Evolutionary conservation across 2,329 filamentous ascomycete genomes (phyloP), one percentile per base, ranked within the genome.

Genomic region (Aureobasidium sp.): DNA sequence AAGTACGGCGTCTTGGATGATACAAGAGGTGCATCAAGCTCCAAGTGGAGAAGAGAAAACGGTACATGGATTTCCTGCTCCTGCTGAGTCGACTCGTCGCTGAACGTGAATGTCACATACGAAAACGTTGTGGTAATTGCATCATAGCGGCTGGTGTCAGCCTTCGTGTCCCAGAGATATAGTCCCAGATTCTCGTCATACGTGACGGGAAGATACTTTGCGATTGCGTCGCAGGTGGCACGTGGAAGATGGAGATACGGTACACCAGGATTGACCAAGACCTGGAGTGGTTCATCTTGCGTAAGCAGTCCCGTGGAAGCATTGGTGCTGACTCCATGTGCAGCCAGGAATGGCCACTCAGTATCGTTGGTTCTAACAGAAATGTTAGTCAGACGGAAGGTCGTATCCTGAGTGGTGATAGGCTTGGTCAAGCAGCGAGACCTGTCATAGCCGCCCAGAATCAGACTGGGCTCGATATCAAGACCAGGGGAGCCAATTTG

Each of bases 251-350:
- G 41, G 3, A 61, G 5, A 17, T 61, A 61, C 11, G 57, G 57
- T 2, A 61, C 57, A 31, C 57, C 57, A 12, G 57, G 57, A 22
- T 61, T 61, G 15, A 45, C 36, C 27, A 61, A 7, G 2, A 61
- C 37, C 9, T 51, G 27, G 0, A 61, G 22, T 7, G 31, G 3
- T 14, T 36, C 11, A 52, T 15, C n/a, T 1, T 15, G 1, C 5
- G 3, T 17, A 1, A 61, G 20, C n/a, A 51, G 7, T 31, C 45
- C 57, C 15, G 8, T 8, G n/a, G 22, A 20, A 42, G 22, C 8
- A n/a, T 31, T 42, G 17, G 9, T 15, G 11, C 11, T n/a, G n/a
- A 0, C 14, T 9, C 12, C 25, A 20, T 37, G 25, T 15, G 7
- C 5, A 17, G 9, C 31, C 1, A n/a, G 25, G 36, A 47, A 58